Base-by-base conservation (phyloP, 1,284 basidiomycete species). In the Papiliotrema nemorosa region DNA sequence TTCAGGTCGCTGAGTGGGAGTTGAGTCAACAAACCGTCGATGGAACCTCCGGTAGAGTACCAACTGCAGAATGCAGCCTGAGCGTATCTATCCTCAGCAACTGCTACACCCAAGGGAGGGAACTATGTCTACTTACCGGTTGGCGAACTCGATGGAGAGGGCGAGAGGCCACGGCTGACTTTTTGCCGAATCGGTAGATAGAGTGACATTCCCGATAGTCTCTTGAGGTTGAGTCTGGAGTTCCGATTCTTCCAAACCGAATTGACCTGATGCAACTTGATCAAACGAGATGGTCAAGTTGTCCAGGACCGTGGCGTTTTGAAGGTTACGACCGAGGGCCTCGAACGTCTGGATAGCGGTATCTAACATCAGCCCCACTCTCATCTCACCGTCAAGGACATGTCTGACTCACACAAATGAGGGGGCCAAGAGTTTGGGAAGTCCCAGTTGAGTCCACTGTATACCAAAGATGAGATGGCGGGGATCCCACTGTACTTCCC, bases 11-110 rank as follows among this genome's bases (percentile, higher is more conserved):
- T 73, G 44, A 84, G 76, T 0, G 90, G 82, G 16, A 92, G 78
- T 57, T 82, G 80, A 20, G 84, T 78, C 9, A 92, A 73, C 25
- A 90, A 24, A 14, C 79, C 81, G 2, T 82, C 79, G 44, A 94
- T 86, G 5, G 81, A 81, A 2, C 90, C 91, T 33, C 90, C 90
- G 0, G 90, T 93, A 81, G 66, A 62, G 54, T 66, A 66, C 91
- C 92, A 97, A 58, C 87, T 89, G 72, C 92, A 94, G 57, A 94
- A 81, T 1, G 83, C 83, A 49, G 88, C 86, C 34, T 85, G 78
- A 59, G 90, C 78, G 71, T 91, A 94, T 25, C 90, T 81, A 64
- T 90, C 89, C 14, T 85, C 29, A 48, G 38, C 37, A 14, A 13
- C 45, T 4, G 12, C 5, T 24, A 6, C n/a, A 36, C 10, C 21